A percentile compares a stretch with the other conserved stretches of the same genome.
Evolutionary conservation across 331 rosid species (phyloP).

Genomic region (Malus hybrid): DNA sequence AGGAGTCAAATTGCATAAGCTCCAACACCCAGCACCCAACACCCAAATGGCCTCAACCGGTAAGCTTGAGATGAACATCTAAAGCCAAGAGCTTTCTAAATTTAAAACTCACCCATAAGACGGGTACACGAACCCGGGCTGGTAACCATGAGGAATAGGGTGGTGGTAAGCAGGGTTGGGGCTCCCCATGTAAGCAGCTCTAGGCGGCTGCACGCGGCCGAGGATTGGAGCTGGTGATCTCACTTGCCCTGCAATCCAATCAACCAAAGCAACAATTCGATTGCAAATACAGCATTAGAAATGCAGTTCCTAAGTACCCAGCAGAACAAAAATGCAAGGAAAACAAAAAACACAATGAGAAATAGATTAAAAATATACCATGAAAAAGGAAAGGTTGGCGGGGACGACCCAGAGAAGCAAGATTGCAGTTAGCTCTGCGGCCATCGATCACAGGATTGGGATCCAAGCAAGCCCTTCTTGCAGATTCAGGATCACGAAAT

Average conservation of each 20-base stretch:
- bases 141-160: neutral
- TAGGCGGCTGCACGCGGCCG: slow-evolving; percentile 10
- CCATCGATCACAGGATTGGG: slow-evolving; percentile 22
- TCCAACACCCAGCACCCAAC: neutral
- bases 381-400: slow-evolving; percentile 1
- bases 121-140: slow-evolving; percentile 13
- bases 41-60: neutral
- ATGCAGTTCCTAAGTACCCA: neutral
- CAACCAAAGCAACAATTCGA: neutral
- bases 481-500: slow-evolving; percentile 12
- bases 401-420: slow-evolving; percentile 15
- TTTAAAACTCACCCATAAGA: slow-evolving; percentile 17
- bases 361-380: neutral
- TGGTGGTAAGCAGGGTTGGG: slow-evolving; percentile 10
- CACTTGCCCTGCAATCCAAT: slow-evolving; percentile 4
- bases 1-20: neutral
- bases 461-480: neutral
- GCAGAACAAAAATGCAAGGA: neutral
- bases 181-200: slow-evolving; percentile 11
- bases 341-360: neutral
- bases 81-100: neutral
- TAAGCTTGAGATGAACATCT: neutral
- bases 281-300: neutral
- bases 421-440: slow-evolving; percentile 19
- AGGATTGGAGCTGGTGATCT: slow-evolving; percentile 5